Conservation (phyloP, 306 rosid species). For the Vigna hirtella region DNA sequence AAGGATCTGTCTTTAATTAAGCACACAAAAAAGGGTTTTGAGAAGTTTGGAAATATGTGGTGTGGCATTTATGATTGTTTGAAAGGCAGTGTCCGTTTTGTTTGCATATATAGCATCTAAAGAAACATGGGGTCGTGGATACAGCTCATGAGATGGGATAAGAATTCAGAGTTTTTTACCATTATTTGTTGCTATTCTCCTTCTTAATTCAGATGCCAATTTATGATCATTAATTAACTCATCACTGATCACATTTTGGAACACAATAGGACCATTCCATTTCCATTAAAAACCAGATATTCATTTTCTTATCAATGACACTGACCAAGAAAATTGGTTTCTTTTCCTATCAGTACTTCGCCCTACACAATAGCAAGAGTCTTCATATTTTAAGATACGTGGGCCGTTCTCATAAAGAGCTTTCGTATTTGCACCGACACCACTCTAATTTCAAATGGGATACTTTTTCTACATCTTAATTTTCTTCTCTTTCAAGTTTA, state of each 20-base stretch:
- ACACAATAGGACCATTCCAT: constrained; percentile 45
- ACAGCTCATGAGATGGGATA: constrained; percentile 39
- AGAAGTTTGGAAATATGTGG: constrained; percentile 40
- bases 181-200: no score
- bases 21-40: constrained; percentile 18
- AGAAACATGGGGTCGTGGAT: constrained; percentile 43
- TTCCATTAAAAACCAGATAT: constrained; percentile 29
- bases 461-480: neutral
- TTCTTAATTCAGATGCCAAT: constrained; percentile 15
- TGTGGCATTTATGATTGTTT: constrained; percentile 36
- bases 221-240: constrained; percentile 42
- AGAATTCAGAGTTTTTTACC: constrained; percentile 33
- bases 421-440: constrained; percentile 43
- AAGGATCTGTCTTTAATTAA: constrained; percentile 41
- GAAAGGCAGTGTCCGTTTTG: constrained; percentile 44
- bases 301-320: neutral
- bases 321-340: constrained; percentile 5
- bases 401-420: constrained; percentile 19
- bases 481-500: neutral
- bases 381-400: neutral
- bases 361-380: constrained; percentile 10
- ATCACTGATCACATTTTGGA: constrained; percentile 50
- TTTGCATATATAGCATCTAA: constrained; percentile 47
- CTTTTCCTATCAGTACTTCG: constrained; percentile 19
- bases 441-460: constrained; percentile 11